phyloP scores from a whole-genome alignment of 768 basidiomycete genomes.

The Cubamyces sp. region DNA sequence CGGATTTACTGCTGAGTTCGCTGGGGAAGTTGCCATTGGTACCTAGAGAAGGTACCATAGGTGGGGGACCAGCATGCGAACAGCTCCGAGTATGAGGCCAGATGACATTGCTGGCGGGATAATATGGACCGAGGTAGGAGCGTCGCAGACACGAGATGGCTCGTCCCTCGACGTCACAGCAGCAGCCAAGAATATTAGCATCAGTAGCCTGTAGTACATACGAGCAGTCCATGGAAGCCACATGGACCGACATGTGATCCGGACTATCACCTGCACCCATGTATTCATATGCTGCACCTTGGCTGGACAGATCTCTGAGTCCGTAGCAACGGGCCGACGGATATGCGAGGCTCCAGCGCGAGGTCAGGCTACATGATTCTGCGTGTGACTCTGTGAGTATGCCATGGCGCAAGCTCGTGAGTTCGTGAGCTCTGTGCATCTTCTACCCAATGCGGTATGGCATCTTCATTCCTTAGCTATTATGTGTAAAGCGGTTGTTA shows the following conservation, averaged over 20 bases:
- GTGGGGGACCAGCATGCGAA: background rate
- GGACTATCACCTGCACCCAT: background rate
- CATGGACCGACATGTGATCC: conserved; percentile 5
- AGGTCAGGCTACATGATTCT: too few relatives aligned
- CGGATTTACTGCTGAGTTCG: too few relatives aligned
- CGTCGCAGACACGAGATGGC: background rate
- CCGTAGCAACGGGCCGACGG: background rate
- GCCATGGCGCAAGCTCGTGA: too few relatives aligned
- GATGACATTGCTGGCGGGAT: background rate
- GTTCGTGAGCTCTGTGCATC: too few relatives aligned
- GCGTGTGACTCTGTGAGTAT: too few relatives aligned
- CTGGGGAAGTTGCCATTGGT: too few relatives aligned
- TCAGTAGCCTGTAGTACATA: background rate
- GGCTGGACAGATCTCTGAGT: background rate
- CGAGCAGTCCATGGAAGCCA: background rate
- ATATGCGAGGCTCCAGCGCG: background rate
- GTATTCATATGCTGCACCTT: background rate
- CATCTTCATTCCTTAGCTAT: too few relatives aligned
- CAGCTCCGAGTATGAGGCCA: conserved; percentile 1
- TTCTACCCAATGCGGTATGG: too few relatives aligned
- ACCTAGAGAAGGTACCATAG: too few relatives aligned
- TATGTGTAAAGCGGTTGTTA: too few relatives aligned
- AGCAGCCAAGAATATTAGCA: background rate
- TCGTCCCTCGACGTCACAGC: too few relatives aligned
- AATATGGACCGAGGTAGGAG: background rate